phyloP scores from a whole-genome alignment of 495 filamentous ascomycete species.

The Podospora anserina region DNA sequence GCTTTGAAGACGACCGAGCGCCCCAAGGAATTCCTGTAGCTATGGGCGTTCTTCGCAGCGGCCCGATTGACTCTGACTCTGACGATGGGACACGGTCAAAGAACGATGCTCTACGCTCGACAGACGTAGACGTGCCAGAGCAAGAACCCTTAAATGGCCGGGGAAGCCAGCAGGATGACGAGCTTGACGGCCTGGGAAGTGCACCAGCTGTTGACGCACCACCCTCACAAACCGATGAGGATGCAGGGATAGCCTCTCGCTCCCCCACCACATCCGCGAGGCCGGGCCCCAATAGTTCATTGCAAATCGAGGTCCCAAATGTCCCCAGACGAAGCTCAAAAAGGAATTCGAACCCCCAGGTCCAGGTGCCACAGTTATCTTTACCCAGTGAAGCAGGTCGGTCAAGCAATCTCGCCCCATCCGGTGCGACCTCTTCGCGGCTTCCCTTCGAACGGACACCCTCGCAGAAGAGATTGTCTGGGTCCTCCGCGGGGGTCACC shows the following conservation, averaged over 20 bases:
- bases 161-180: neutral
- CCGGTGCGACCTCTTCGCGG: slow-evolving; percentile 36
- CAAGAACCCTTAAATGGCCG: slow-evolving; percentile 45
- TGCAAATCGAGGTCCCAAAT: slow-evolving; percentile 29
- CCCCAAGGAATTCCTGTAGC: slow-evolving; percentile 58
- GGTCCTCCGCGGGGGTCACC: slow-evolving; percentile 46
- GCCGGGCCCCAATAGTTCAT: neutral
- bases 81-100: slow-evolving; percentile 41
- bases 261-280: neutral
- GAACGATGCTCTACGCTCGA: slow-evolving; percentile 19
- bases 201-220: neutral
- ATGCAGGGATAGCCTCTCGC: neutral
- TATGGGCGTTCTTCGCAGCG: slow-evolving; percentile 54
- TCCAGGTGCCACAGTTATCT: slow-evolving; percentile 12
- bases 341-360: slow-evolving; percentile 40
- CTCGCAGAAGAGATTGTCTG: slow-evolving; percentile 51
- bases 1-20: slow-evolving; percentile 49
- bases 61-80: slow-evolving; percentile 58
- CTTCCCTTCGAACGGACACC: slow-evolving; percentile 61
- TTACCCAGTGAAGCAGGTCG: slow-evolving; percentile 13
- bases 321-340: slow-evolving; percentile 64
- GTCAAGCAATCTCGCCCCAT: slow-evolving; percentile 12
- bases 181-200: neutral
- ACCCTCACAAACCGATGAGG: neutral
- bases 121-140: slow-evolving; percentile 32